These are phyloP conservation scores for Dalbergia cultrata DNA, from an alignment of 306 rosid genomes.

Conservation along the genomic window DNA sequence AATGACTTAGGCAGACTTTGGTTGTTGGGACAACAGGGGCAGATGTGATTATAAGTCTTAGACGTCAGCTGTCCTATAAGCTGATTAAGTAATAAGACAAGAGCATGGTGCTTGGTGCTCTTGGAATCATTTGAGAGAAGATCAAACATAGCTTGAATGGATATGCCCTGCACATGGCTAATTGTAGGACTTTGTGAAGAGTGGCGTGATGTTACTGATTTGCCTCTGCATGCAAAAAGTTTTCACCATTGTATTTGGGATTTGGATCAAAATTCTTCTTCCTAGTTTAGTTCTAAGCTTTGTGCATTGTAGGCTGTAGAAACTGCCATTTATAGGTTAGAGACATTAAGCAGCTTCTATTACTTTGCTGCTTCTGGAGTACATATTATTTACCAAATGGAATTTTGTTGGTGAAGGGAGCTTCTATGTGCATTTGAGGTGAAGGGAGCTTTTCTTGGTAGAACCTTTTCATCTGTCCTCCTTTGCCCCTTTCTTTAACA, in stretches of 20 bases:
- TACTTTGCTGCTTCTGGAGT: background rate
- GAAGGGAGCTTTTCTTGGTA: background rate
- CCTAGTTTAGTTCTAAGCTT: background rate
- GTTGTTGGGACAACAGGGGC: background rate
- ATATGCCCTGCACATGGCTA: background rate
- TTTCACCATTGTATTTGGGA: background rate
- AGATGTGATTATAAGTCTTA: background rate
- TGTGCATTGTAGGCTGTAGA: background rate
- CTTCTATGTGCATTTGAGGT: too few species aligned
- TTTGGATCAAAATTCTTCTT: background rate
- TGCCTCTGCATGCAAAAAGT: background rate
- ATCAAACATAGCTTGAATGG: conserved; percentile 1
- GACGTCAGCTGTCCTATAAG: background rate
- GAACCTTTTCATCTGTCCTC: background rate
- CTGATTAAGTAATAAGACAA: background rate
- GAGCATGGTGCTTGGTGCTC: background rate
- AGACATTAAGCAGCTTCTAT: background rate
- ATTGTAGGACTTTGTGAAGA: background rate
- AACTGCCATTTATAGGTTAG: background rate
- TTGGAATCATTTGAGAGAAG: background rate
- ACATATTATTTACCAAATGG: background rate
- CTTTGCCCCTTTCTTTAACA: too few species aligned
- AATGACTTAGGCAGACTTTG: background rate
- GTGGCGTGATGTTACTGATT: background rate
- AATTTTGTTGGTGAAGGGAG: too few species aligned